Base-by-base conservation (phyloP, 306 rosid genomes). In the Benincasa hispida region DNA sequence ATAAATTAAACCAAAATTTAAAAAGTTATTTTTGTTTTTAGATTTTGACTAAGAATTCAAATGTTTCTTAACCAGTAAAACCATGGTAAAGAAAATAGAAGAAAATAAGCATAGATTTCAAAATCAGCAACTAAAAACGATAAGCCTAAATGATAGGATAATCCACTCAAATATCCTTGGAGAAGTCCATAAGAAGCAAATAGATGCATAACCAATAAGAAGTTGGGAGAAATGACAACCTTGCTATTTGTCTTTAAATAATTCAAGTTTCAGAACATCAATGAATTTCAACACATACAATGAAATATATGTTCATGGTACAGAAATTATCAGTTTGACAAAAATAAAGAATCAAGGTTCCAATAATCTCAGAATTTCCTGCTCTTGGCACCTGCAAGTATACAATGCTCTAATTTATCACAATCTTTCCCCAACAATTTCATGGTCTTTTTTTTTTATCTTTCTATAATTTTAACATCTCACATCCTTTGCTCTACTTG, bases 261-360 rank as follows among this genome's bases (percentile, higher is more conserved):
- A 65, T 53, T 42, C 9, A 80, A 76, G 70, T 80, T 69, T 68
- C 63, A 80, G 50, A 47, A 50, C 72, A 83, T 74, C 61, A 78
- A 77, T 76, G 69, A 80, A 82, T 74, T 81, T 58, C 69, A 82
- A 79, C 82, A 77, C 78, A 22, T 76, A 75, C 79, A 19, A 74
- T 69, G 73, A 74, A 72, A 57, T 81, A 21, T 51, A 79, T 63
- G 61, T 66, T 66, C 73, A 78, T 82, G 80, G 75, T 83, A 83
- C 87, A 72, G 74, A 87, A 72, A 79, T 55, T 47, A 60, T 82
- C 25, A 48, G 81, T 77, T 75, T 41, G 50, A 51, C 75, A 84
- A 82, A 76, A 81, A 80, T 79, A 88, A 87, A 80, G 83, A 87
- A 88, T 85, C 69, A 83, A 70, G 79, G 85, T 81, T 81, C 66